A percentile compares a stretch with the other conserved stretches of the same genome.
Evolutionary conservation across 1,284 basidiomycete species (phyloP).

Genomic region (Mycena citricolor): DNA sequence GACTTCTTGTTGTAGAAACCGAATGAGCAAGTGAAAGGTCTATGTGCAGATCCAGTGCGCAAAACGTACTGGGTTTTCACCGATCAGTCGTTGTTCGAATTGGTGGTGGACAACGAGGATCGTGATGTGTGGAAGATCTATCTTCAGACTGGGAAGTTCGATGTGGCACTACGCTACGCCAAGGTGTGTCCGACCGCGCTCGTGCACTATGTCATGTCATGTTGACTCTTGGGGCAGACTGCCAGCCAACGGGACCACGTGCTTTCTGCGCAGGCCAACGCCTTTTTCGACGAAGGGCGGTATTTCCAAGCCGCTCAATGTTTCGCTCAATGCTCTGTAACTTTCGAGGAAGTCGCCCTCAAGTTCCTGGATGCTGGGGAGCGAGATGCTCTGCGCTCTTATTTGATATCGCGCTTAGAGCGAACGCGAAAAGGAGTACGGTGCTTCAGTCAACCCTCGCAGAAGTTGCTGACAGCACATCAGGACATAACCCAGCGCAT

Average conservation of each 20-base stretch:
- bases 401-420: slow-evolving; percentile 87
- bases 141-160: slow-evolving; percentile 76
- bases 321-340: slow-evolving; percentile 85
- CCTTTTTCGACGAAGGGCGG: slow-evolving; percentile 79
- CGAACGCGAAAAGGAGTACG: slow-evolving; percentile 75
- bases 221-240: slow-evolving; percentile 47
- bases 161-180: slow-evolving; percentile 77
- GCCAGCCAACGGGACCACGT: slow-evolving; percentile 84
- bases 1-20: slow-evolving; percentile 51
- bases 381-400: slow-evolving; percentile 90
- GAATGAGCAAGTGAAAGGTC: slow-evolving; percentile 69
- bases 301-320: slow-evolving; percentile 92
- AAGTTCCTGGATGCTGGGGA: slow-evolving; percentile 90
- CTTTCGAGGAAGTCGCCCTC: slow-evolving; percentile 92
- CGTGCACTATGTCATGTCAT: slow-evolving; percentile 3
- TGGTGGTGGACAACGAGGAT: slow-evolving; percentile 86
- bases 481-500: slow-evolving; percentile 92
- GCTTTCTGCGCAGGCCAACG: slow-evolving; percentile 81
- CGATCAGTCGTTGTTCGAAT: slow-evolving; percentile 86
- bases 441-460: neutral
- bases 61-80: slow-evolving; percentile 97
- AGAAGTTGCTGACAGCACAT: slow-evolving; percentile 42
- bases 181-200: slow-evolving; percentile 56
- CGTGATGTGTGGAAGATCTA: slow-evolving; percentile 95
- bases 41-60: slow-evolving; percentile 82